Evolutionary conservation across 805 yeast genomes (phyloP).

Genomic region (Zygotorulaspora sp.): DNA sequence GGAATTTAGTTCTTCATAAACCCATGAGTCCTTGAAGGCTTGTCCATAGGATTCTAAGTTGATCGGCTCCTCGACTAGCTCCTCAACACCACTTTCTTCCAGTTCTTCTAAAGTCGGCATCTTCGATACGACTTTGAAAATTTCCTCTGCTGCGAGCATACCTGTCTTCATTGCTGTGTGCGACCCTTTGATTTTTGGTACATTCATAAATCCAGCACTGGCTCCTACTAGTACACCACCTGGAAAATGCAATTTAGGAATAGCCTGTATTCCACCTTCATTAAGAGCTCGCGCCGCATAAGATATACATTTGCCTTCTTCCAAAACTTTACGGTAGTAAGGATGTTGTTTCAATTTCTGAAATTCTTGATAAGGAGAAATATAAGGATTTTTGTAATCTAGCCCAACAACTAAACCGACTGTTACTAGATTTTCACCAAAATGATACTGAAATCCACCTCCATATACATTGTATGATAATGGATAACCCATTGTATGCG

Average conservation of each 20-base stretch:
- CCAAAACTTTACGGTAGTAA: conserved; percentile 63
- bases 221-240: conserved; percentile 97
- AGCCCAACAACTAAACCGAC: conserved; percentile 94
- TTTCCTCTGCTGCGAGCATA: conserved; percentile 86
- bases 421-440: conserved; percentile 86
- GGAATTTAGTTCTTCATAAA: conserved; percentile 71
- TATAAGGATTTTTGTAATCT: conserved; percentile 91
- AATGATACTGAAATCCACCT: conserved; percentile 96
- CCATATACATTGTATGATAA: conserved; percentile 72
- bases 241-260: conserved; percentile 87
- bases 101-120: conserved; percentile 40
- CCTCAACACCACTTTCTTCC: conserved; percentile 40
- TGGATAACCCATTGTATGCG: conserved; percentile 90
- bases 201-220: conserved; percentile 94
- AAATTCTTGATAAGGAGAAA: conserved; percentile 94
- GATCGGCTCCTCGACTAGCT: conserved; percentile 40
- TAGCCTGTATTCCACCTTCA: conserved; percentile 94
- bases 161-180: conserved; percentile 98
- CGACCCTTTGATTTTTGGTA: conserved; percentile 95
- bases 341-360: conserved; percentile 93
- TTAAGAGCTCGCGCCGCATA: conserved; percentile 95
- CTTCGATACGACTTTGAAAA: conserved; percentile 51
- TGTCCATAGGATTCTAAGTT: conserved; percentile 57
- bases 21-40: conserved; percentile 75
- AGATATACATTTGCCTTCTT: conserved; percentile 88